Conservation (phyloP, 768 basidiomycete genomes). For the Lentinus tigrinus region DNA sequence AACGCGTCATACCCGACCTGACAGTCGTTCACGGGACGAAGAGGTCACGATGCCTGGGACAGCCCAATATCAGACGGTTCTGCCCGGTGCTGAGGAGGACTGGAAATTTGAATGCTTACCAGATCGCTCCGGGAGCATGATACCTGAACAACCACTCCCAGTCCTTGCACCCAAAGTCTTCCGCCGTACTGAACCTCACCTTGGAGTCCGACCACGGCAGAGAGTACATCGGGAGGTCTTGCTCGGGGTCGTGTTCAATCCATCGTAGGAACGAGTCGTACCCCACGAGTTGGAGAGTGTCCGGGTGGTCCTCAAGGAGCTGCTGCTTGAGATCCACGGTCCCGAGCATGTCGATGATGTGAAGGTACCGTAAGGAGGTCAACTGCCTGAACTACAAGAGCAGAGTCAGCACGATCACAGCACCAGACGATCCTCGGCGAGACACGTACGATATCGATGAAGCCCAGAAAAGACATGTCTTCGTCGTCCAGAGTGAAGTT, state of each 20-base stretch:
- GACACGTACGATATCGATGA: background rate
- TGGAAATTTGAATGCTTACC: no score
- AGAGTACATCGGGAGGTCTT: background rate
- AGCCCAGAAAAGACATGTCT: background rate
- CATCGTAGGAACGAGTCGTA: conserved; percentile 7
- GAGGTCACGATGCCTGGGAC: no score
- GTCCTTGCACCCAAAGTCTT: conserved; percentile 15
- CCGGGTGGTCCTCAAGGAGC: conserved; percentile 6
- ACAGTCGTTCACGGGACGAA: no score
- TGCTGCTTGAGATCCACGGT: conserved; percentile 1
- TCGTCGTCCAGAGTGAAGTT: background rate
- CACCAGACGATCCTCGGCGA: background rate
- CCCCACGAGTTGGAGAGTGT: conserved; percentile 8
- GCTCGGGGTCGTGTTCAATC: conserved; percentile 1
- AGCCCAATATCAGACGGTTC: no score
- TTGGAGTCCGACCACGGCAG: conserved; percentile 4
- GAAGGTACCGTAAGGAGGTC: background rate
- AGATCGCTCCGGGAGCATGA: no score
- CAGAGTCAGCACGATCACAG: background rate
- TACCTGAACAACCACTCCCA: conserved; percentile 20
- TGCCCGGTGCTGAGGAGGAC: no score
- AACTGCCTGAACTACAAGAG: background rate
- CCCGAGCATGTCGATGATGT: background rate
- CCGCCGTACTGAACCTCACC: conserved; percentile 5
- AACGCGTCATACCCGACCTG: no score